A percentile compares a stretch with the other conserved stretches of the same genome.
These are phyloP conservation scores for Cunninghamia lanceolata DNA, from an alignment of 75 land plant species.

Conservation along the genomic window DNA sequence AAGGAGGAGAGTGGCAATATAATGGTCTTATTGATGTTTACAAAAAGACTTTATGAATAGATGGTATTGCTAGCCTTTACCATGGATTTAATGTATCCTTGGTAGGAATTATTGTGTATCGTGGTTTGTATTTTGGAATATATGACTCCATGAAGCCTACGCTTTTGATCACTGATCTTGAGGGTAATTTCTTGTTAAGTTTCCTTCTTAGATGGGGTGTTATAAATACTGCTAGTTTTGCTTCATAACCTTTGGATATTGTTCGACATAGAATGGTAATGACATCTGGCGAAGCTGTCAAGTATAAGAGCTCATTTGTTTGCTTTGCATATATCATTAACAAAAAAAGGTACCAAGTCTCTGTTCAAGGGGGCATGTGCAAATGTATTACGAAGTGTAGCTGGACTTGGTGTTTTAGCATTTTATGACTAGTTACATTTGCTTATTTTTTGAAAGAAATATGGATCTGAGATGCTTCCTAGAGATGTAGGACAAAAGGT, in stretches of 20 bases:
- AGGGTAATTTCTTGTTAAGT: constrained; percentile 28
- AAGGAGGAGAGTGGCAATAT: constrained; percentile 46
- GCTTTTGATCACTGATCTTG: constrained; percentile 6
- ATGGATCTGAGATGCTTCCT: too few relatives aligned
- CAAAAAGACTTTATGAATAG: constrained; percentile 30
- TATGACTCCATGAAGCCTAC: constrained; percentile 51
- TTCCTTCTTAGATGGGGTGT: too few relatives aligned
- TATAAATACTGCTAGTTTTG: too few relatives aligned
- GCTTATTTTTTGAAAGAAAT: constrained; percentile 36
- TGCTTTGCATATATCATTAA: constrained; percentile 25
- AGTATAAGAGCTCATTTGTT: constrained; percentile 35
- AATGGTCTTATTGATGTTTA: constrained; percentile 49
- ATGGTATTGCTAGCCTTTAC: constrained; percentile 46
- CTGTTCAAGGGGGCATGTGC: constrained; percentile 55
- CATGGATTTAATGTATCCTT: constrained; percentile 38
- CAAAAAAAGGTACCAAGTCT: constrained; percentile 40
- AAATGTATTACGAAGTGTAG: constrained; percentile 40
- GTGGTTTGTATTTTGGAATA: too few relatives aligned
- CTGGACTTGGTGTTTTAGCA: constrained; percentile 46
- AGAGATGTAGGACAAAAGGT: too few relatives aligned
- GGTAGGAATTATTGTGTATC: constrained; percentile 42
- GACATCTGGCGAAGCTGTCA: constrained; percentile 45
- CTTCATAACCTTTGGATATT: too few relatives aligned
- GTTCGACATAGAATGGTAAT: constrained; percentile 44
- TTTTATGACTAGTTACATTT: constrained; percentile 42